Conservation (phyloP, 352 stramenopile genomes). For the Globisporangium irregulare region DNA sequence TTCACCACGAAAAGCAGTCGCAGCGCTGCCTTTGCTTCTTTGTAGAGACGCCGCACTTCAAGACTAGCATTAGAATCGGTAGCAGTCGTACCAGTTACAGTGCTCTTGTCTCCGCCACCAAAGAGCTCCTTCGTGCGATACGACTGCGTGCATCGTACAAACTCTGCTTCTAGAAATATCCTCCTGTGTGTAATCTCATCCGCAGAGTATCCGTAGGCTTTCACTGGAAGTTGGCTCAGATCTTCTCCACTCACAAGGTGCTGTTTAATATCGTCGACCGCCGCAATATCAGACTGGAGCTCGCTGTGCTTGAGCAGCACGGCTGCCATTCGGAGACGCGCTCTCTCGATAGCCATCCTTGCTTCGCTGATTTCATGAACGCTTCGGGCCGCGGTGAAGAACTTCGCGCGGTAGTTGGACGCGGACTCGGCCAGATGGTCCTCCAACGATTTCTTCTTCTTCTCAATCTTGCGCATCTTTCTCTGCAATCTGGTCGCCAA, state of each 20-base stretch:
- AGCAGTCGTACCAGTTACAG: neutral
- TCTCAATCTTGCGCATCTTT: constrained; percentile 53
- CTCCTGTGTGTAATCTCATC: constrained; percentile 10
- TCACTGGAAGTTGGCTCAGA: neutral
- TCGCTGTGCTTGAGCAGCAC: constrained; percentile 39
- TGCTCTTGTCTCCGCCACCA: neutral
- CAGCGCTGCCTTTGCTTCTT: constrained; percentile 30
- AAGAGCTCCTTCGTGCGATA: constrained; percentile 20
- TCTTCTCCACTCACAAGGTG: constrained; percentile 16
- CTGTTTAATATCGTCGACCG: constrained; percentile 21
- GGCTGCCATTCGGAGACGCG: constrained; percentile 29
- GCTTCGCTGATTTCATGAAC: constrained; percentile 31
- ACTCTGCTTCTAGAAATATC: constrained; percentile 20
- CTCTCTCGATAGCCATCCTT: constrained; percentile 32
- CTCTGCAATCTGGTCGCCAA: constrained; percentile 35
- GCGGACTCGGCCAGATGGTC: constrained; percentile 31
- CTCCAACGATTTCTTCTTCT: constrained; percentile 38
- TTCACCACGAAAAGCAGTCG: constrained; percentile 55
- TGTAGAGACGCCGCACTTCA: constrained; percentile 33
- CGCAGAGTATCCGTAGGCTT: neutral
- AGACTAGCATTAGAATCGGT: neutral
- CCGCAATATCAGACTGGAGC: constrained; percentile 16
- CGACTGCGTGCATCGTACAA: constrained; percentile 16
- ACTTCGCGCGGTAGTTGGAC: constrained; percentile 24
- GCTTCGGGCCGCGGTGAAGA: constrained; percentile 17